These are phyloP conservation scores for Didymosphaeria variabile DNA, from an alignment of 2,329 filamentous ascomycete genomes.

Conservation along the genomic window DNA sequence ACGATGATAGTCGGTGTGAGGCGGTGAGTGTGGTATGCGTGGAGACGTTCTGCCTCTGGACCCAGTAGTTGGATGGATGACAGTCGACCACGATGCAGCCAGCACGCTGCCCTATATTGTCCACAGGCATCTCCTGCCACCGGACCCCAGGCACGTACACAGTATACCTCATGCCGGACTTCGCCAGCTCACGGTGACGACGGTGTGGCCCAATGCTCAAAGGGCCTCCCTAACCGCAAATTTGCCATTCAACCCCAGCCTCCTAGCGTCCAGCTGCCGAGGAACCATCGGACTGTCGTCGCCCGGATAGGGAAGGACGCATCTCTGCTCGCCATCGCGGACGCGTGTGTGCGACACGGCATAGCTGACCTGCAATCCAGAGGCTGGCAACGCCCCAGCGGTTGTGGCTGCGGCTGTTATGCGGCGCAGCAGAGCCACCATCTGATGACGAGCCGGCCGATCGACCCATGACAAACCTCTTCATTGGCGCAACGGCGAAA, in stretches of 20 bases:
- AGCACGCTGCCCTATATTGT: constrained; percentile 68
- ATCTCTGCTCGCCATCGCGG: constrained; percentile 21
- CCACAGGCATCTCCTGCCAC: constrained; percentile 55
- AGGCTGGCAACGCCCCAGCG: constrained; percentile 16
- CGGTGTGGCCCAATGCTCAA: constrained; percentile 21
- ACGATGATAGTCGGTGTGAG: constrained; percentile 39
- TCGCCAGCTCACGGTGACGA: constrained; percentile 42
- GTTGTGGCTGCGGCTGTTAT: constrained; percentile 54
- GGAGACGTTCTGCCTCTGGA: constrained; percentile 27
- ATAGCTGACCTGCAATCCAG: constrained; percentile 60
- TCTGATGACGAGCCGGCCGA: constrained; percentile 9
- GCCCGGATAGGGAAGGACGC: constrained; percentile 23
- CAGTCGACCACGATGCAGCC: constrained; percentile 45
- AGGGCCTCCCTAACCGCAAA: constrained; percentile 21
- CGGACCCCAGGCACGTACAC: constrained; percentile 3
- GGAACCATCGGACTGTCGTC: constrained; percentile 22
- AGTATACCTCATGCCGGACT: constrained; percentile 48
- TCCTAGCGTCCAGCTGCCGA: constrained; percentile 18
- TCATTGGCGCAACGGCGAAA: constrained; percentile 23
- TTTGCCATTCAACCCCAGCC: constrained; percentile 35
- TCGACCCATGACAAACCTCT: background rate
- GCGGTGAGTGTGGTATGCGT: constrained; percentile 41
- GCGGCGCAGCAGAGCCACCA: constrained; percentile 14
- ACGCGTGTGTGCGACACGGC: constrained; percentile 64
- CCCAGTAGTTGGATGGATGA: constrained; percentile 37